Percentiles rank a stretch among this genome's conserved stretches.
phyloP scores from a whole-genome alignment of 2,329 filamentous ascomycete species.

The Canariomyces notabilis region DNA sequence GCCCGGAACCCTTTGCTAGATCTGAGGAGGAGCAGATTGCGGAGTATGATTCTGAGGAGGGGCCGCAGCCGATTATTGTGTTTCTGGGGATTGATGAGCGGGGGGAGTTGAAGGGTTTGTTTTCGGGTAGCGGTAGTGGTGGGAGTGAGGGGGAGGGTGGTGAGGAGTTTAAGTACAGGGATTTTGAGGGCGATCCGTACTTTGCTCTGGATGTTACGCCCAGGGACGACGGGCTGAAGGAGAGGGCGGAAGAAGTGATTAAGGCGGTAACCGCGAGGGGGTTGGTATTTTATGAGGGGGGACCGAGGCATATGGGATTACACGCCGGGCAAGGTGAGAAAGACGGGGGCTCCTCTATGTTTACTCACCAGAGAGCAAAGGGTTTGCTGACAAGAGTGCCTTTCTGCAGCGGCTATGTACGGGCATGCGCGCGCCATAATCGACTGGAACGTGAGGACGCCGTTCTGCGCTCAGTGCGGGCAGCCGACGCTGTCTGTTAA shows the following conservation, averaged over 20 bases:
- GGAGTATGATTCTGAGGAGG: slow-evolving; percentile 66
- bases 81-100: slow-evolving; percentile 80
- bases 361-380: neutral
- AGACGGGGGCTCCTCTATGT: too few species aligned
- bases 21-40: slow-evolving; percentile 69
- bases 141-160: slow-evolving; percentile 30
- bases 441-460: slow-evolving; percentile 92
- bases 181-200: slow-evolving; percentile 74
- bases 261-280: slow-evolving; percentile 55
- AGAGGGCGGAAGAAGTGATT: slow-evolving; percentile 50
- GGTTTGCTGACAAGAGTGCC: neutral
- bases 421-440: slow-evolving; percentile 82
- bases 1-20: slow-evolving; percentile 63
- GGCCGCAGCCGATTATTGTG: slow-evolving; percentile 66
- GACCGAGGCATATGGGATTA: slow-evolving; percentile 42
- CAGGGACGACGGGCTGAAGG: slow-evolving; percentile 55
- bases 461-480: slow-evolving; percentile 87
- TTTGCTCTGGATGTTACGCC: slow-evolving; percentile 90
- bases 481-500: slow-evolving; percentile 73
- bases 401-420: slow-evolving; percentile 69
- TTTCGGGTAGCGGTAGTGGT: slow-evolving; percentile 23
- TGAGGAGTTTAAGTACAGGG: slow-evolving; percentile 54
- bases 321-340: slow-evolving; percentile 44
- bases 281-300: slow-evolving; percentile 56
- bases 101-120: slow-evolving; percentile 28